Evolutionary conservation across 2,329 filamentous ascomycete species (phyloP).

Genomic region (Ophioceras dolichostomum): DNA sequence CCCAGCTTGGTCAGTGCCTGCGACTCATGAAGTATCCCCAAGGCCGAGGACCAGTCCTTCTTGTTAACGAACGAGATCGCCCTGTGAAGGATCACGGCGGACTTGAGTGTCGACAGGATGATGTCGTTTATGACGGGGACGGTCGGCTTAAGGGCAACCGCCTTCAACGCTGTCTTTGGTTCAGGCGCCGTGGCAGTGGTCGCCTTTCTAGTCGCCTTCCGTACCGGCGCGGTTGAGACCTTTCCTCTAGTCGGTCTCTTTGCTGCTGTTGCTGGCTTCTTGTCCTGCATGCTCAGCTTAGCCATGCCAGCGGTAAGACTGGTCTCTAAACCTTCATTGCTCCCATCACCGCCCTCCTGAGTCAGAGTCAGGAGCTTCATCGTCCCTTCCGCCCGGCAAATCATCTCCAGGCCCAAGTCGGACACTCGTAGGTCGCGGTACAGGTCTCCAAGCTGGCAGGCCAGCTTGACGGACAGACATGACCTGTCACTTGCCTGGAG

Average conservation of each 20-base stretch:
- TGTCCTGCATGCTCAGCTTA: slow-evolving; percentile 20
- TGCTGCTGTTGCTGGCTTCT: no score
- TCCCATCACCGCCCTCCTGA: slow-evolving; percentile 16
- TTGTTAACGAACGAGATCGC: slow-evolving; percentile 33
- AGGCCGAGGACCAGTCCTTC: slow-evolving; percentile 38
- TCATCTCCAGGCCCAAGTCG: slow-evolving; percentile 27
- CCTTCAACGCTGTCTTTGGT: slow-evolving; percentile 6
- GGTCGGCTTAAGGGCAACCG: slow-evolving; percentile 11
- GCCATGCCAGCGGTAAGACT: slow-evolving; percentile 11
- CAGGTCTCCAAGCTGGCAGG: slow-evolving; percentile 43
- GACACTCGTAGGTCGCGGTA: slow-evolving; percentile 36
- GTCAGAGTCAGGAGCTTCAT: slow-evolving; percentile 14
- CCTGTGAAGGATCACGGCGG: slow-evolving; percentile 26
- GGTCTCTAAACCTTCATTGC: background rate
- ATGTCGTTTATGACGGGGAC: slow-evolving; percentile 10
- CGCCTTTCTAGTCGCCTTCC: slow-evolving; percentile 7
- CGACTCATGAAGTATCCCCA: slow-evolving; percentile 6
- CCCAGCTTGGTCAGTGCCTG: slow-evolving; percentile 5
- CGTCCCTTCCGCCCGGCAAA: slow-evolving; percentile 36
- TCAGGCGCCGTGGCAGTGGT: slow-evolving; percentile 13
- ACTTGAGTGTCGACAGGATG: slow-evolving; percentile 22
- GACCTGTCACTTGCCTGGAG: slow-evolving; percentile 34
- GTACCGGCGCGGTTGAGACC: background rate
- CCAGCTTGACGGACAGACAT: slow-evolving; percentile 30
- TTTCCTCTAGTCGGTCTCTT: slow-evolving; percentile 5